phyloP scores from a whole-genome alignment of 257 asterid genomes.

The Jasminum sambac region DNA sequence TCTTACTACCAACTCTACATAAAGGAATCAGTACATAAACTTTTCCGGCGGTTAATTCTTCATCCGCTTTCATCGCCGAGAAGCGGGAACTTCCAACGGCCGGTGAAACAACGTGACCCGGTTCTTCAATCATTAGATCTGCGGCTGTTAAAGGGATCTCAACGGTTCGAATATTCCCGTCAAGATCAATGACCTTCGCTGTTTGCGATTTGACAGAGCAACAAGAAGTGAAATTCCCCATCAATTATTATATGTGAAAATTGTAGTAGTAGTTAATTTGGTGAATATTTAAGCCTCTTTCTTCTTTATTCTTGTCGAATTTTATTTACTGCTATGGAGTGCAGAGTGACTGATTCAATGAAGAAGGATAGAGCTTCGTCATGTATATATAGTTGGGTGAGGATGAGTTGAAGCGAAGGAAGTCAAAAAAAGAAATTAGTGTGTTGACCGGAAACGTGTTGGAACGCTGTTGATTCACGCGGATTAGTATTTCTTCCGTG shows the following conservation, averaged over 20 bases:
- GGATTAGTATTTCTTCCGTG: not conserved
- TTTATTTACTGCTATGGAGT: not conserved
- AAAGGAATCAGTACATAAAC: constrained; percentile 37
- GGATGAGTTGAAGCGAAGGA: not conserved
- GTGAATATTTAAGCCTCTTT: not conserved
- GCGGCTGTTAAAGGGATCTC: constrained; percentile 40
- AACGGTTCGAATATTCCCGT: constrained; percentile 27
- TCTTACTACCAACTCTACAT: constrained; percentile 28
- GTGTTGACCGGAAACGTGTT: not conserved
- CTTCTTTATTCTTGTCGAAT: not conserved
- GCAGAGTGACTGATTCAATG: not conserved
- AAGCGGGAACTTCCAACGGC: constrained; percentile 21
- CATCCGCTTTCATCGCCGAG: constrained; percentile 47
- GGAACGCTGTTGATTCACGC: not conserved
- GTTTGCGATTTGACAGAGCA: constrained; percentile 20
- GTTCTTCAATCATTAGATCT: constrained; percentile 45
- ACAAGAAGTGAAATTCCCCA: constrained; percentile 40
- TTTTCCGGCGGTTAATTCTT: constrained; percentile 23
- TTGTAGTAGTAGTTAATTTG: not conserved
- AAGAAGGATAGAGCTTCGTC: not conserved
- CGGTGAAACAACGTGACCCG: constrained; percentile 35
- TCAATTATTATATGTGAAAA: constrained; percentile 8
- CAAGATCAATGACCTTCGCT: constrained; percentile 38
- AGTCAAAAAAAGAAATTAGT: not conserved
- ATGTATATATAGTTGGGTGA: not conserved